Conservation (phyloP, 257 asterid genomes). For the Handroanthus guayacan region DNA sequence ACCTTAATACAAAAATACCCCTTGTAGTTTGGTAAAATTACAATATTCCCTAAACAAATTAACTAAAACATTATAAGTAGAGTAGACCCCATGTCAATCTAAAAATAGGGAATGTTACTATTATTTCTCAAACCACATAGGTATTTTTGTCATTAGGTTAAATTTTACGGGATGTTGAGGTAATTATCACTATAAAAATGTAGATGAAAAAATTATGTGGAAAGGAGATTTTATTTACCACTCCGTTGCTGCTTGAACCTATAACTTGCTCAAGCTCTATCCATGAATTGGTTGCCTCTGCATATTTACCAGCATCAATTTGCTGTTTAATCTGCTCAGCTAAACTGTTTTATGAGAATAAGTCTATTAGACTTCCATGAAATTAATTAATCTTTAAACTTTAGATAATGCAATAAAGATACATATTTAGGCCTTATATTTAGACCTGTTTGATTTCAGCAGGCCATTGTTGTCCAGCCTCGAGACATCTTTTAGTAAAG, state of each 20-base stretch:
- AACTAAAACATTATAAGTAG: too few species aligned
- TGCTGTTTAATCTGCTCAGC: constrained; percentile 58
- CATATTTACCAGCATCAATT: constrained; percentile 51
- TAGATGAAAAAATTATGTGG: background rate
- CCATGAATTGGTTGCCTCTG: constrained; percentile 67
- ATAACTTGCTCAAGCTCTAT: constrained; percentile 49
- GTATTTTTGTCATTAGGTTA: too few species aligned
- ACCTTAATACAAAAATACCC: too few species aligned
- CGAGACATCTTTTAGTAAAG: constrained; percentile 77
- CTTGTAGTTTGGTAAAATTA: too few species aligned
- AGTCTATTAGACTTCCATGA: constrained; percentile 1
- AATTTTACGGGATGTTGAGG: too few species aligned
- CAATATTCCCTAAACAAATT: too few species aligned
- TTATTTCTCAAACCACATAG: too few species aligned
- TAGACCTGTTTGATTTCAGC: constrained; percentile 62
- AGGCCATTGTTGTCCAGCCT: constrained; percentile 70
- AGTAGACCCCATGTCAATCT: too few species aligned
- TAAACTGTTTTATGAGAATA: constrained; percentile 48
- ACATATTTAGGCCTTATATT: background rate
- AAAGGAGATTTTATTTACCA: constrained; percentile 44
- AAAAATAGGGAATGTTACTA: too few species aligned
- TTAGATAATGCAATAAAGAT: too few species aligned
- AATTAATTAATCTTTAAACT: too few species aligned
- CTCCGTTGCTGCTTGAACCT: constrained; percentile 48
- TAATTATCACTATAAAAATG: background rate